A percentile compares a stretch with the other conserved stretches of the same genome.
Evolutionary conservation across 2,329 filamentous ascomycete species (phyloP).

Genomic region (Chaetomium olivaceum): DNA sequence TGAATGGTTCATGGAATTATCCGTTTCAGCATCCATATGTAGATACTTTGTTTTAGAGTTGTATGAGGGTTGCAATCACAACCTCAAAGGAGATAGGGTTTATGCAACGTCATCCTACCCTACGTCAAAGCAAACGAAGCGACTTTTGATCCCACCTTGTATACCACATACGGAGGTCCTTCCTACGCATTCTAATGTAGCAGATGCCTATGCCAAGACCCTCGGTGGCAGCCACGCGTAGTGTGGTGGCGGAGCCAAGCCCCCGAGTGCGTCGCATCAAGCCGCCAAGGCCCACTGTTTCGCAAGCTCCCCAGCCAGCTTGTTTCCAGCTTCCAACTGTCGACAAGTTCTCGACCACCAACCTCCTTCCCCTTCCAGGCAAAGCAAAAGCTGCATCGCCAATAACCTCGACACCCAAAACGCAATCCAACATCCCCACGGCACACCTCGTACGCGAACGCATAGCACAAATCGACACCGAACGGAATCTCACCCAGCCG

Average conservation of each 20-base stretch:
- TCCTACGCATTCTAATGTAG: too few species aligned
- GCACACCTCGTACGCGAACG: not conserved
- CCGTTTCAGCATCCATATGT: not conserved
- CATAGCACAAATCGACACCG: not conserved
- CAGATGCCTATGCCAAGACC: slow-evolving; percentile 1
- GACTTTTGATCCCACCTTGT: not conserved
- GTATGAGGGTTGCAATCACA: not conserved
- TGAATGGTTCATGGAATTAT: not conserved
- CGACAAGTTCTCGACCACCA: not conserved
- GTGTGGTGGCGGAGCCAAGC: slow-evolving; percentile 5
- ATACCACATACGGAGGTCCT: too few species aligned
- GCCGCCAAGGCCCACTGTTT: slow-evolving; percentile 15
- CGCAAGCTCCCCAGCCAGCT: slow-evolving; percentile 18
- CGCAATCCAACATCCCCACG: not conserved
- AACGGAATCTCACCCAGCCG: not conserved
- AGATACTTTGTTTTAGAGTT: not conserved
- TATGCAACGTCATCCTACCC: not conserved
- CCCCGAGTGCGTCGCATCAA: slow-evolving; percentile 1
- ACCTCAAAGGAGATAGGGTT: not conserved
- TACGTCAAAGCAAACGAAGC: too few species aligned
- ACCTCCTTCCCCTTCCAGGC: not conserved
- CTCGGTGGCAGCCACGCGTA: not conserved
- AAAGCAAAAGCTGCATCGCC: not conserved
- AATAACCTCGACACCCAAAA: not conserved
- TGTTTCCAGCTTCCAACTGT: not conserved